Conservation (phyloP, 176 grass and related monocot genomes). For the Bothriochloa decipiens region DNA sequence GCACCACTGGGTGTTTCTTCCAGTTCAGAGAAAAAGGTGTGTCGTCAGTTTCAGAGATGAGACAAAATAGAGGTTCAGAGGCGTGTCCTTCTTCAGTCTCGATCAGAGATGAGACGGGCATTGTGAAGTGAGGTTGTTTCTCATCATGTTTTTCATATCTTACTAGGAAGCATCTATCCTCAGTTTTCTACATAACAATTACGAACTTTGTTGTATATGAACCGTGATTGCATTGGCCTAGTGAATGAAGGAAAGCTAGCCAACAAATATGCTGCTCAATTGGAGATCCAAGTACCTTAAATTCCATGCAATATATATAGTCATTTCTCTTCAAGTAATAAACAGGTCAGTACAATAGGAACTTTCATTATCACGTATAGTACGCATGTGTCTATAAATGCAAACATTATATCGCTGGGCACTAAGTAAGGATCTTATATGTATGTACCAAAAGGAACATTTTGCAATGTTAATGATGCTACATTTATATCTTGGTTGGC, state of each 20-base stretch:
- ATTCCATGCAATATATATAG: background rate
- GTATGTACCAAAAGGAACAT: constrained; percentile 43
- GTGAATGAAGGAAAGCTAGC: background rate
- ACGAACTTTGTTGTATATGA: background rate
- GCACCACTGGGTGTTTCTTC: too few species aligned
- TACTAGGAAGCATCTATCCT: background rate
- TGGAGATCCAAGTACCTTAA: background rate
- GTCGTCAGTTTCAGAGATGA: too few species aligned
- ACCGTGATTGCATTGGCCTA: background rate
- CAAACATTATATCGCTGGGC: constrained; percentile 42
- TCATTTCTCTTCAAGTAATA: background rate
- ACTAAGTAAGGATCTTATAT: constrained; percentile 31
- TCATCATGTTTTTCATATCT: background rate
- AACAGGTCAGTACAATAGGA: background rate
- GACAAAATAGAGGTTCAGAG: too few species aligned
- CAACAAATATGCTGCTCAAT: background rate
- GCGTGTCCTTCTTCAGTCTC: too few species aligned
- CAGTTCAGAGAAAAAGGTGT: too few species aligned
- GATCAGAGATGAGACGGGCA: too few species aligned
- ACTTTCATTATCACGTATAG: constrained; percentile 22
- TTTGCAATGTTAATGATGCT: constrained; percentile 36
- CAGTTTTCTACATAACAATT: background rate
- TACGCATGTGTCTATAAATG: constrained; percentile 32
- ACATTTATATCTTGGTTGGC: constrained; percentile 38
- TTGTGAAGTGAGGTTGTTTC: too few species aligned